Evolutionary conservation across 805 yeast species (phyloP), one percentile per base, ranked within the genome.

Genomic region (Kazachstania kunashirensis): DNA sequence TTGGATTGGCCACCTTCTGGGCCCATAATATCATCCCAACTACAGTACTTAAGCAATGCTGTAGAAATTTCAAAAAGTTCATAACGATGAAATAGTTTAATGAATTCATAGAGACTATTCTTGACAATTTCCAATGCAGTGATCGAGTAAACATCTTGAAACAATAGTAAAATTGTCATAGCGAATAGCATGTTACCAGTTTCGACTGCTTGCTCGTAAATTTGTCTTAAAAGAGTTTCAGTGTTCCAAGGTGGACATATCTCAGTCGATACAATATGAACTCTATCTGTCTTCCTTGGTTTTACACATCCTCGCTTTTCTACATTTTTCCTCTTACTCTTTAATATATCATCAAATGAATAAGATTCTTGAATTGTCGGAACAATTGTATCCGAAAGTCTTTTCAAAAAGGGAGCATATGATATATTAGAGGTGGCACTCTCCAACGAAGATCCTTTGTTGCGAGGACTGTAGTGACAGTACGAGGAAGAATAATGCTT

Each of bases 51-150:
- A 13, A 57, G 36, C 18, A 57, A 36, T n/a, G 56, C 56, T 2
- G 62, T 53, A 1, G 62, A 54, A 7, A 54, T 50, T 36, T 55
- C 63, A 33, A 59, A 59, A 11, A 56, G 37, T 32, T 59, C 63
- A 38, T 57, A 57, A 16, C 50, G 45, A 34, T 59, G 62, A 15
- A 59, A 37, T 5, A 59, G 39, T 14, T 43, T 42, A 12, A 55
- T 47, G 30, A 59, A 59, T 27, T 57, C 57, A 3, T 57, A 47
- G 13, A 59, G 30, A 24, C 59, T 48, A 25, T 49, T 44, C 26
- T 56, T 55, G 3, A 50, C 57, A n/a, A 52, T 50, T 12, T 42
- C 41, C 14, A 45, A 43, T n/a, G 48, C 36, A 6, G 57, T 46
- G 10, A 55, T 31, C 12, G 50, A 43, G 29, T 53, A 54, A 3